A percentile compares a stretch with the other conserved stretches of the same genome.
Conservation (phyloP, 2,329 filamentous ascomycete genomes). For the Onygenales sp. region DNA sequence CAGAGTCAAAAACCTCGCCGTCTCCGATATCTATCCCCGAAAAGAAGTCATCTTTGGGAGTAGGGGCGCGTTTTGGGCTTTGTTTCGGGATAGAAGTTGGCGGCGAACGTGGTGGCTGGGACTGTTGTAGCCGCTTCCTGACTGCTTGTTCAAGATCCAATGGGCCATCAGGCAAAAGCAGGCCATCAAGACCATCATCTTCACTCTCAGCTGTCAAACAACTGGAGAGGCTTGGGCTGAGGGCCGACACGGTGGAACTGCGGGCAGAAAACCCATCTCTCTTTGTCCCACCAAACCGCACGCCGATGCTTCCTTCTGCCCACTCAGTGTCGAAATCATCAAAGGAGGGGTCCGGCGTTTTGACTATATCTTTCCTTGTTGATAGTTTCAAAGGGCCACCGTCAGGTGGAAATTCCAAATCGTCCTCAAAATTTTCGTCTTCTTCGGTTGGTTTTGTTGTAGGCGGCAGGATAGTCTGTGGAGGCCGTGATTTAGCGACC, state of each 20-base stretch:
- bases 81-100: conserved; percentile 20
- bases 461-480: conserved; percentile 44
- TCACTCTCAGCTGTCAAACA: conserved; percentile 88
- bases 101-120: conserved; percentile 39
- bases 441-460: conserved; percentile 43
- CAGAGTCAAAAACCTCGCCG: conserved; percentile 69
- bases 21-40: conserved; percentile 79
- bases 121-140: conserved; percentile 44
- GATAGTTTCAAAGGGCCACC: conserved; percentile 55
- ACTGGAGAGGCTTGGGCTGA: conserved; percentile 88
- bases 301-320: conserved; percentile 87
- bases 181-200: conserved; percentile 83
- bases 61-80: conserved; percentile 7
- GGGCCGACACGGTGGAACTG: conserved; percentile 77
- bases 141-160: conserved; percentile 74
- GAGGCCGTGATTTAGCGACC: conserved; percentile 48
- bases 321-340: conserved; percentile 79
- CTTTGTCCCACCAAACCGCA: conserved; percentile 76
- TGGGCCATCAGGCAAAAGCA: conserved; percentile 73
- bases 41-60: conserved; percentile 63
- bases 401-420: conserved; percentile 61
- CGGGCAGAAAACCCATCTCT: conserved; percentile 70
- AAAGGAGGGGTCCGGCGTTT: conserved; percentile 49
- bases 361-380: conserved; percentile 49
- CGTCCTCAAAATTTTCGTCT: conserved; percentile 62